Conservation (phyloP, 768 basidiomycete genomes). For the Hebeloma cylindrosporum region DNA sequence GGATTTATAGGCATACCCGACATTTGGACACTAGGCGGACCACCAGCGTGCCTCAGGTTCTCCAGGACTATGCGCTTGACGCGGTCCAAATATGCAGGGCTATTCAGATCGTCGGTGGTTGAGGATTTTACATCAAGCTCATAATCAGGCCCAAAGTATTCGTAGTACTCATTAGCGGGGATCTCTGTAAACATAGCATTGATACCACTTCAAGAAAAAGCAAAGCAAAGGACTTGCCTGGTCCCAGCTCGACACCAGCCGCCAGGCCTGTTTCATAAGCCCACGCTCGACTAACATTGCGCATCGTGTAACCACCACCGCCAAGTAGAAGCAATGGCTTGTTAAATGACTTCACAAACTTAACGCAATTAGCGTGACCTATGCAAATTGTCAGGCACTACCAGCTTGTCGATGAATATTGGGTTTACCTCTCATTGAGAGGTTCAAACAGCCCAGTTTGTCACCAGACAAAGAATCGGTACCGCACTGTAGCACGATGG, state of each 20-base stretch:
- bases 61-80: conserved; percentile 92
- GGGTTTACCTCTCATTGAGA: conserved; percentile 87
- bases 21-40: conserved; percentile 93
- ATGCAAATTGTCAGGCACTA: conserved; percentile 2
- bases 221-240: conserved; percentile 49
- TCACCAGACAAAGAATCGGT: conserved; percentile 97
- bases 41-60: conserved; percentile 80
- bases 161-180: conserved; percentile 98
- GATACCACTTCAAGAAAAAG: neutral
- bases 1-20: conserved; percentile 49
- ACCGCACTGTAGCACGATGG: conserved; percentile 95
- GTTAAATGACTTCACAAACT: conserved; percentile 95
- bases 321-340: conserved; percentile 92
- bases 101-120: conserved; percentile 95
- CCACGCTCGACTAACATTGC: conserved; percentile 96
- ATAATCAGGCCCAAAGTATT: conserved; percentile 98
- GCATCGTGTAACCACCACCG: conserved; percentile 98
- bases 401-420: neutral
- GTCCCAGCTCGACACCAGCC: conserved; percentile 91
- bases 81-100: conserved; percentile 88
- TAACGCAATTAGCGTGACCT: conserved; percentile 98
- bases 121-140: conserved; percentile 92
- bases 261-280: conserved; percentile 97
- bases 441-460: conserved; percentile 91
- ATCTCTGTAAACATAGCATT: conserved; percentile 57